phyloP scores from a whole-genome alignment of 129 eudicot species.

The Rutidosis leptorrhynchoides region DNA sequence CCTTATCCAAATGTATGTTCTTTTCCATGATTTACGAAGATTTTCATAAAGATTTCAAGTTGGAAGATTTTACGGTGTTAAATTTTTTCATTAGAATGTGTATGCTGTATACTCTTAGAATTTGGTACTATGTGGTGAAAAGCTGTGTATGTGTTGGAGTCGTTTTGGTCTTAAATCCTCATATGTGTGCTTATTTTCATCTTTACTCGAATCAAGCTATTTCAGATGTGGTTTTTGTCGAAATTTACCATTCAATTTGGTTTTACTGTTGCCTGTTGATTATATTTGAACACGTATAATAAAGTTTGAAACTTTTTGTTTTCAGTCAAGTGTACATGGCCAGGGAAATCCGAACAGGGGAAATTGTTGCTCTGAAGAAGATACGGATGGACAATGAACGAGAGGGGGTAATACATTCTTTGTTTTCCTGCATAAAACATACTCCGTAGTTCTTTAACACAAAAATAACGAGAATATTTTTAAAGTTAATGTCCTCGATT shows the following conservation, averaged over 20 bases:
- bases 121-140: not conserved
- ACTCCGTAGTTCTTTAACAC: not conserved
- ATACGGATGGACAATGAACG: constrained; percentile 93
- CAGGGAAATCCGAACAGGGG: constrained; percentile 73
- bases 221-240: not conserved
- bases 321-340: constrained; percentile 97
- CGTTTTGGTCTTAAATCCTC: constrained; percentile 7
- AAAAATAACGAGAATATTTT: not conserved
- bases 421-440: not conserved
- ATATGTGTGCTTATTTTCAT: not conserved
- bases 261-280: not conserved
- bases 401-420: constrained; percentile 69
- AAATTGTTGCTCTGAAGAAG: constrained; percentile 88
- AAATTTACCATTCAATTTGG: not conserved
- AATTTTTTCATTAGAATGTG: not conserved
- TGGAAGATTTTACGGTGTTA: not conserved
- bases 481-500: not conserved
- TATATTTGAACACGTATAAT: constrained; percentile 3
- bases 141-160: constrained; percentile 10
- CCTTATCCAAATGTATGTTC: not conserved
- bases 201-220: not conserved
- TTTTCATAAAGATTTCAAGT: not conserved
- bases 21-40: not conserved
- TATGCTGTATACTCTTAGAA: not conserved
- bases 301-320: constrained; percentile 7